Percentiles rank a stretch among this genome's conserved stretches.
Evolutionary conservation across 2,329 filamentous ascomycete genomes (phyloP).

Genomic region (Westerdykella ornata): DNA sequence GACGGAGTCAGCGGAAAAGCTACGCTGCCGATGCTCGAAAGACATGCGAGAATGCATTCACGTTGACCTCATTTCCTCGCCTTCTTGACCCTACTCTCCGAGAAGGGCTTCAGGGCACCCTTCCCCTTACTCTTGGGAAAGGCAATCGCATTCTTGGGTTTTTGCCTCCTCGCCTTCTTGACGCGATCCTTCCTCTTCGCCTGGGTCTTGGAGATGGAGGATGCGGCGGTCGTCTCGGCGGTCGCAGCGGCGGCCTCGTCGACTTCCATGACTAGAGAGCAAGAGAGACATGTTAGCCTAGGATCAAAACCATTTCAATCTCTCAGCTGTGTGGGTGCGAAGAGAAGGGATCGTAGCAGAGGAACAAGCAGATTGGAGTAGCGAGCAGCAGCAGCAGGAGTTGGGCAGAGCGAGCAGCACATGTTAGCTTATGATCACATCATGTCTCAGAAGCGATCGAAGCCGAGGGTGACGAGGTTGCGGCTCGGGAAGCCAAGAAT

Average conservation of each 20-base stretch:
- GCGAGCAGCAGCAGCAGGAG: too few species aligned
- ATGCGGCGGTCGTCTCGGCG: conserved; percentile 6
- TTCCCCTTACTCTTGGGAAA: conserved; percentile 33
- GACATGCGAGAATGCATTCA: background rate
- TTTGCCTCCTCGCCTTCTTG: conserved; percentile 34
- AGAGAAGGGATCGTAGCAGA: too few species aligned
- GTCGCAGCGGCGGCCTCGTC: conserved; percentile 31
- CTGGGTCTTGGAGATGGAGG: conserved; percentile 8
- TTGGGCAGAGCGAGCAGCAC: too few species aligned
- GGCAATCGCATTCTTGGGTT: conserved; percentile 36
- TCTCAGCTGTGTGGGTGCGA: too few species aligned
- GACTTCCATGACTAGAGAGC: conserved; percentile 34
- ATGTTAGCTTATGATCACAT: too few species aligned
- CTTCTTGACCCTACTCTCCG: conserved; percentile 13
- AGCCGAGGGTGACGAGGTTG: conserved; percentile 33
- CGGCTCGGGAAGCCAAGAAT: conserved; percentile 34
- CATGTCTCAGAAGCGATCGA: conserved; percentile 16
- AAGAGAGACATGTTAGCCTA: conserved; percentile 25
- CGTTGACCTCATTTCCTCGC: background rate
- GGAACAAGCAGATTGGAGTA: too few species aligned
- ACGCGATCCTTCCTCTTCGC: conserved; percentile 28
- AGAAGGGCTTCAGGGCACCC: conserved; percentile 31
- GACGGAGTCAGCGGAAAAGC: background rate
- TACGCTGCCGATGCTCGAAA: background rate
- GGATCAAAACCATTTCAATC: conserved; percentile 14